Base-by-base conservation (phyloP, 1,139 yeast genomes). In the Saccharomyces hybrid region DNA sequence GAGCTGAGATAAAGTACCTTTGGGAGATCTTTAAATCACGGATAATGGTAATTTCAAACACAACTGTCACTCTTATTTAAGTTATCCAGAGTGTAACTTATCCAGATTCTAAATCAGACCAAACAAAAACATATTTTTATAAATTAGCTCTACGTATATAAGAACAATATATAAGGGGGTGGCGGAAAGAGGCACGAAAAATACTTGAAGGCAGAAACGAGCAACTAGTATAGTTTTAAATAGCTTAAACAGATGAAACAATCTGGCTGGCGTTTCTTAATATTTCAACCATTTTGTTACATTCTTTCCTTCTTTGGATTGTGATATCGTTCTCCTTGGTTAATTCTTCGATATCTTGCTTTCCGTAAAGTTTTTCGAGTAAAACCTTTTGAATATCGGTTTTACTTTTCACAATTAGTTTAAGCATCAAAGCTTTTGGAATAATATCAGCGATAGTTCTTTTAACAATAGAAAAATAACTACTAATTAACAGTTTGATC, bases 401-500 rank as follows among this genome's bases (percentile, higher is more conserved):
- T 74, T 88, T 89, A 46, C 96, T 86, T 65, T 78, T 79, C 59
- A 84, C 84, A 67, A 93, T 93, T 69, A 93, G 80, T 73, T 93
- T 93, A 67, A 91, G 78, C 95, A 91, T 89, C 59, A 93, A 81
- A 3, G 98, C 96, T 75, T 93, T 93, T 60, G 99, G 99, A 60
- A 93, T 86, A 69, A 91, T 75, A 71, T 93, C 99, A n/a, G 95
- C 86, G 62, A 93, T 88, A 0, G 98, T 89, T 70, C 96, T 83
- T 75, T 91, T 90, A 54, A 93, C 98, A 70, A 93, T 93, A 67
- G 82, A 83, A 75, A 84, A 93, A 73, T 93, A 93, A 31, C 97
- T 89, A 52, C 86, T 82, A 63, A 93, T 93, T 68, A 93, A 79
- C 62, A 93, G 79, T 76, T 93, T 93, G 70, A 93, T 93, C 46